phyloP scores from a whole-genome alignment of 2,329 filamentous ascomycete genomes.

The Lachnellula suecica region DNA sequence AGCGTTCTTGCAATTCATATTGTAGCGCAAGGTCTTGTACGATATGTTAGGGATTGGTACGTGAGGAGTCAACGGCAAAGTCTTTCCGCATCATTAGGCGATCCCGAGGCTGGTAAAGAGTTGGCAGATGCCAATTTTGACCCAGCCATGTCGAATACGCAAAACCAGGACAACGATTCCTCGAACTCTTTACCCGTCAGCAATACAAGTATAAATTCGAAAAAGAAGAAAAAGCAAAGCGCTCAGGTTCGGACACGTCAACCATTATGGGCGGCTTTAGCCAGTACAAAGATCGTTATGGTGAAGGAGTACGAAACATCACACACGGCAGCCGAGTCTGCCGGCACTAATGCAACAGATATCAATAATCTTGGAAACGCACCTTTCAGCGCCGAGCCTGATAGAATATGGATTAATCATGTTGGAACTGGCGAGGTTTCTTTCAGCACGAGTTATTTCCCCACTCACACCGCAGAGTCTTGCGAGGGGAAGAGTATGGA shows the following conservation, averaged over 20 bases:
- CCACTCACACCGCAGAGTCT: constrained; percentile 37
- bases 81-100: constrained; percentile 47
- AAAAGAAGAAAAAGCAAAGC: constrained; percentile 87
- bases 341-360: constrained; percentile 72
- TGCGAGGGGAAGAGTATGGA: constrained; percentile 36
- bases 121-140: constrained; percentile 51
- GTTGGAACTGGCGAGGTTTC: constrained; percentile 76
- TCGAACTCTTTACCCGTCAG: constrained; percentile 21
- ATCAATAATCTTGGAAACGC: constrained; percentile 76
- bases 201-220: constrained; percentile 53
- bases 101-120: constrained; percentile 62
- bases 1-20: constrained; percentile 74
- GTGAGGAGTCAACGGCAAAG: constrained; percentile 58
- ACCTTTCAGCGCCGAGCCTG: constrained; percentile 67
- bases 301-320: constrained; percentile 88
- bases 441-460: constrained; percentile 71
- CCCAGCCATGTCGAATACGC: constrained; percentile 27
- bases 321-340: constrained; percentile 70
- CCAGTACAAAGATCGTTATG: constrained; percentile 95
- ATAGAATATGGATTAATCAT: constrained; percentile 79
- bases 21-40: constrained; percentile 69
- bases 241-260: constrained; percentile 88
- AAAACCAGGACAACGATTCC: constrained; percentile 25
- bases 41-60: constrained; percentile 70
- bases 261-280: constrained; percentile 90